phyloP scores from a whole-genome alignment of 2,329 filamentous ascomycete species.

The Fusarium metavorans region DNA sequence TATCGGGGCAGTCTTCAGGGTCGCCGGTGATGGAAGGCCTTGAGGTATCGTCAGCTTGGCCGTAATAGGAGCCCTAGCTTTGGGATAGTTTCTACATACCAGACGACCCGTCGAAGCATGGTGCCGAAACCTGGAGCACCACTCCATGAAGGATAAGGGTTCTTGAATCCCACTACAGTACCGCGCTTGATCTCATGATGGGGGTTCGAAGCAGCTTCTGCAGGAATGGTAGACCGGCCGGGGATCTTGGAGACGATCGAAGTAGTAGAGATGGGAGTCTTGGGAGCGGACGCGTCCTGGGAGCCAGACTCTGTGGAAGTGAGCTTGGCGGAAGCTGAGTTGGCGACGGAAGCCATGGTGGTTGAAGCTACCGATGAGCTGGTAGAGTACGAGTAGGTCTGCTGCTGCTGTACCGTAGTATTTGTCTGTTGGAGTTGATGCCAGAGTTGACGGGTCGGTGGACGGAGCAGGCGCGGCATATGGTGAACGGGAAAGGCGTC shows the following conservation, averaged over 20 bases:
- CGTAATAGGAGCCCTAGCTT: background rate
- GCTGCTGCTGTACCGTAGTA: conserved; percentile 14
- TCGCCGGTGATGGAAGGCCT: conserved; percentile 57
- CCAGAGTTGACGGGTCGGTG: conserved; percentile 35
- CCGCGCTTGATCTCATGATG: conserved; percentile 62
- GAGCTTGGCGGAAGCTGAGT: conserved; percentile 23
- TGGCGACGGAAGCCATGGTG: conserved; percentile 34
- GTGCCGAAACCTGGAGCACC: conserved; percentile 34
- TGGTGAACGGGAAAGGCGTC: conserved; percentile 5
- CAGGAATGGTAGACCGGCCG: conserved; percentile 51
- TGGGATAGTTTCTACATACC: conserved; percentile 45
- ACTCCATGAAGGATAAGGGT: conserved; percentile 62
- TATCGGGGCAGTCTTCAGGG: conserved; percentile 65
- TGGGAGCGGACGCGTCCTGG: conserved; percentile 8
- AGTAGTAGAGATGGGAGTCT: conserved; percentile 23
- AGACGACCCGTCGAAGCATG: conserved; percentile 50
- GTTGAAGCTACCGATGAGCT: conserved; percentile 26
- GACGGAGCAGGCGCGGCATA: conserved; percentile 42
- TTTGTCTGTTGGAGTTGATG: conserved; percentile 17
- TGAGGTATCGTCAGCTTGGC: conserved; percentile 17
- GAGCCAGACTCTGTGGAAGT: conserved; percentile 35
- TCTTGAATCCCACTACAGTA: conserved; percentile 59
- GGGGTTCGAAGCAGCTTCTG: conserved; percentile 58
- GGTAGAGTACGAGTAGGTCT: conserved; percentile 21
- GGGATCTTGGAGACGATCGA: conserved; percentile 52